Evolutionary conservation across 371 early-diverging fungal species (phyloP).

Genomic region (Circinella umbellata): DNA sequence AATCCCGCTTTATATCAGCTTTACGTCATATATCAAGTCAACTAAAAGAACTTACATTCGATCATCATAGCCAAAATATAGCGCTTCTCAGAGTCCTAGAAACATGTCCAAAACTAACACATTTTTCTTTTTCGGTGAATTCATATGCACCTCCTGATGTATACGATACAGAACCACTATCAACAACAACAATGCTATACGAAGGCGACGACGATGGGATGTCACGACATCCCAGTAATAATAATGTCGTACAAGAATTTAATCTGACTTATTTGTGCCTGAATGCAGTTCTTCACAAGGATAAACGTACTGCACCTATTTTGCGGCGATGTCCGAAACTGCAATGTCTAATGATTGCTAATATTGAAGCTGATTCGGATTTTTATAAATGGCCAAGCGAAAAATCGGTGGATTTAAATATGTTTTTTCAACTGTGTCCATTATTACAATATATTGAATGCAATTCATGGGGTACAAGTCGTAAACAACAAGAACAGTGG

Average conservation of each 20-base stretch:
- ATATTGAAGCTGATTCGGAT: conserved; percentile 5
- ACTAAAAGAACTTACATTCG: conserved; percentile 20
- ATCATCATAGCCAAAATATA: conserved; percentile 21
- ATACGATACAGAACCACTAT: background rate
- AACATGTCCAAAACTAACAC: background rate
- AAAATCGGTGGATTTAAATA: background rate
- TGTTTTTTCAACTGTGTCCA: background rate
- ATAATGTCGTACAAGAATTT: background rate
- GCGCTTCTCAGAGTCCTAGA: conserved; percentile 7
- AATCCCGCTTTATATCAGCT: background rate
- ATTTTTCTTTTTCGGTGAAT: conserved; percentile 3
- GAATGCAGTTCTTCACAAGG: background rate
- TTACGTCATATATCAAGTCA: conserved; percentile 19
- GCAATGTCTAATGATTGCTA: background rate
- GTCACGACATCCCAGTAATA: no score
- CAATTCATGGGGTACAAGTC: conserved; percentile 5
- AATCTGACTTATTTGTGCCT: background rate
- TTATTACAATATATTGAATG: conserved; percentile 1
- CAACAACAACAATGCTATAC: background rate
- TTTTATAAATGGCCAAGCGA: background rate
- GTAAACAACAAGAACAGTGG: background rate
- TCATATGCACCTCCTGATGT: background rate
- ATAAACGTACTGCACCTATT: background rate
- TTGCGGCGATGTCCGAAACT: conserved; percentile 2
- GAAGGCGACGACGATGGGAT: background rate